Base-by-base conservation (phyloP, 495 filamentous ascomycete genomes). In the Penicillium paradoxum region DNA sequence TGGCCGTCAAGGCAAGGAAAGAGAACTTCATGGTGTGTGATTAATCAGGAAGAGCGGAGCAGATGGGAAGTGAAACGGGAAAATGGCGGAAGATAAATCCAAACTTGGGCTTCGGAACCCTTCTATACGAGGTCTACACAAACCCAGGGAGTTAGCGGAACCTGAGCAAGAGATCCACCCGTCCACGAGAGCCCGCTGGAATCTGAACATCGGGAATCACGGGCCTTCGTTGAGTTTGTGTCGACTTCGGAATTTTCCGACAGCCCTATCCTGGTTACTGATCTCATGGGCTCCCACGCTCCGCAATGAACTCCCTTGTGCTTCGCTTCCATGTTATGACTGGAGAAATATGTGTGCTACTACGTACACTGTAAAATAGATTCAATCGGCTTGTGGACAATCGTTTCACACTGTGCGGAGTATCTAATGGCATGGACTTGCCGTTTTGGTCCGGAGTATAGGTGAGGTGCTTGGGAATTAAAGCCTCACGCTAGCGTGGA, bases 11-110 rank as follows among this genome's bases (percentile, higher is more conserved):
- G 46, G 60, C 42, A 21, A 69, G 52, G 33, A 66, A 32, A 15
- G 60, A 45, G 51, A 63, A 58, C 45, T 63, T 64, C 65, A 68
- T 68, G 7, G 11, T 58, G 42, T 15, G 41, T 29, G n/a, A n/a
- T n/a, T n/a, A n/a, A 44, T 18, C 22, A 3, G 30, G 4, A 37
- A 36, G 0, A n/a, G n/a, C n/a, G n/a, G n/a, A n/a, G n/a, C n/a
- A n/a, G n/a, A n/a, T 32, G 29, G 29, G 29, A 32, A 11, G 13
- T n/a, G 27, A 32, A 27, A 19, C 1, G 21, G 25, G 10, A 4
- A 18, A 7, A 15, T 11, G 4, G 2, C 4, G 17, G 10, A 18
- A 39, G 34, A 39, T n/a, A 38, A 1, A 11, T 10, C 8, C 6
- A 39, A 21, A 39, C 34, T 30, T 9, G 15, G 15, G 9, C 15